Evolutionary conservation across 345 rosid genomes (phyloP).

Genomic region (Physaria fendleri): DNA sequence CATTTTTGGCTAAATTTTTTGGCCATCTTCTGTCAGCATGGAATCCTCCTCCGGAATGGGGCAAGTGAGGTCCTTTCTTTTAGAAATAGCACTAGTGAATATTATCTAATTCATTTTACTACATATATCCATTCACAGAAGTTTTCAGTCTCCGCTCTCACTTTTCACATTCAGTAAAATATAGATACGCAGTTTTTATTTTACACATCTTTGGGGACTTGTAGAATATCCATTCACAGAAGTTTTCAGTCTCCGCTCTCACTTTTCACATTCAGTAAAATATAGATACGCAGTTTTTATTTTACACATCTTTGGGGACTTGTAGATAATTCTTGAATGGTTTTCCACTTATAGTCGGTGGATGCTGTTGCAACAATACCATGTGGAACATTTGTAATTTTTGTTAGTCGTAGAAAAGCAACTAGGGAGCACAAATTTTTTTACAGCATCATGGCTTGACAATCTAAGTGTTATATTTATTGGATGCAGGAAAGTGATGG

Average conservation of each 20-base stretch:
- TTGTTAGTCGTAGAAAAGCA: not conserved
- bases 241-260: no score
- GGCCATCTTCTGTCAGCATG: conserved; percentile 91
- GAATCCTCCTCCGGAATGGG: conserved; percentile 99
- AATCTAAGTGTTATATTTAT: conserved; percentile 12
- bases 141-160: not conserved
- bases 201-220: conserved; percentile 2
- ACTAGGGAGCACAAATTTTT: not conserved
- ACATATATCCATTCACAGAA: not conserved
- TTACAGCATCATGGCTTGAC: not conserved
- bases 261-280: no score
- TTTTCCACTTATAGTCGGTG: not conserved
- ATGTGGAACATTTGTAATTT: not conserved
- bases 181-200: not conserved
- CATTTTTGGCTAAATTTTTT: no score
- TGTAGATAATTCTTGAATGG: not conserved
- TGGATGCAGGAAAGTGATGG: conserved; percentile 78
- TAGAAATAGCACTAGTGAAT: not conserved
- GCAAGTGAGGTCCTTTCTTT: conserved; percentile 49
- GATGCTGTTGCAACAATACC: not conserved
- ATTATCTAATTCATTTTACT: not conserved
- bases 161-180: not conserved
- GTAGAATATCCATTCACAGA: no score
- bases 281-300: not conserved
- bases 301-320: conserved; percentile 1